These are phyloP conservation scores for Amniculicola lignicola DNA, from an alignment of 495 filamentous ascomycete species.

Conservation along the genomic window DNA sequence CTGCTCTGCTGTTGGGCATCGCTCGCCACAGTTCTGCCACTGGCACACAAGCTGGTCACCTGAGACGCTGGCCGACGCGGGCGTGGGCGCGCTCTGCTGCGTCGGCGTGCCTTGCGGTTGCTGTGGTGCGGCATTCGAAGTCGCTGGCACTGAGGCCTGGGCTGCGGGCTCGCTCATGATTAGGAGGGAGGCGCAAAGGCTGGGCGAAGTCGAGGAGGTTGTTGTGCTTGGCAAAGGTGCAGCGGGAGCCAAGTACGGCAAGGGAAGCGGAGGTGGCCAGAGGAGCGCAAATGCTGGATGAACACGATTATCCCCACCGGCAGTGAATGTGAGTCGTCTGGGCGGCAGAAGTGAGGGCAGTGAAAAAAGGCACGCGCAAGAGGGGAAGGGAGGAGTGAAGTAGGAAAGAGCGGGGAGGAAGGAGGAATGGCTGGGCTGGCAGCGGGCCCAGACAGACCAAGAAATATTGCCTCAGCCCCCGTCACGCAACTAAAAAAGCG, in stretches of 20 bases:
- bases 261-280: not conserved
- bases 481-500: too few relatives aligned
- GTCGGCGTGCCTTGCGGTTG: constrained; percentile 23
- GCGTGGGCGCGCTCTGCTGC: constrained; percentile 28
- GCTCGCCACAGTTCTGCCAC: constrained; percentile 83
- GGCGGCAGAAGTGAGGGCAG: not conserved
- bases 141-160: constrained; percentile 8
- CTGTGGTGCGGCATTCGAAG: constrained; percentile 11
- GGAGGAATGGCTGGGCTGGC: constrained; percentile 9
- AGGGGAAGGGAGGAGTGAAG: constrained; percentile 14
- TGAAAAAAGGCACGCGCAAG: not conserved
- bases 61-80: constrained; percentile 21
- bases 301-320: too few relatives aligned
- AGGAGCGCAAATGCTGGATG: too few relatives aligned
- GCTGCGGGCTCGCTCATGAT: constrained; percentile 22
- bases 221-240: constrained; percentile 15
- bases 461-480: constrained; percentile 4
- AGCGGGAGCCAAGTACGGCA: constrained; percentile 8
- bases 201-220: too few relatives aligned
- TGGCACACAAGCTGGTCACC: constrained; percentile 58
- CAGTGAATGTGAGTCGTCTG: not conserved
- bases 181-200: too few relatives aligned
- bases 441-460: not conserved
- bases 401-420: constrained; percentile 14
- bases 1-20: constrained; percentile 70